A percentile compares a stretch with the other conserved stretches of the same genome.
phyloP scores from a whole-genome alignment of 2,329 filamentous ascomycete species.

The Beauveria australis region DNA sequence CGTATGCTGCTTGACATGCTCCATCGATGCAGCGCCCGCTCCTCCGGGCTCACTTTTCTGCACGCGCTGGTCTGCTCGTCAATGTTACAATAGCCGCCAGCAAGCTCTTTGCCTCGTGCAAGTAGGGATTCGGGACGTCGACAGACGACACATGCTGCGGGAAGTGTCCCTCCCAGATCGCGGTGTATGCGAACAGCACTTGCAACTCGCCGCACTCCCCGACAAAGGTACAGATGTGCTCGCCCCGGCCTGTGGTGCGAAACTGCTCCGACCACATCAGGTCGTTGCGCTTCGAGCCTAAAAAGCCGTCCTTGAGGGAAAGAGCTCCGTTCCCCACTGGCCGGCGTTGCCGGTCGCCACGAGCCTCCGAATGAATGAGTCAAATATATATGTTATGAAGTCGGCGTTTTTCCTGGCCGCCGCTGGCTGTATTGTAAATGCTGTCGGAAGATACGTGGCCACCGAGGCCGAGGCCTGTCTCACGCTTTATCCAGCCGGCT shows the following conservation, averaged over 20 bases:
- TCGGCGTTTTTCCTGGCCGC: conserved; percentile 16
- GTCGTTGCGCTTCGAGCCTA: conserved; percentile 15
- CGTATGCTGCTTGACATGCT: conserved; percentile 9
- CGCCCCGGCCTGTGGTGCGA: conserved; percentile 14
- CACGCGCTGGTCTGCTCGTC: conserved; percentile 14
- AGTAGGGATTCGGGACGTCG: not conserved
- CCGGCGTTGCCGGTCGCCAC: conserved; percentile 18
- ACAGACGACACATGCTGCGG: conserved; percentile 11
- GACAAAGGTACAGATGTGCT: conserved; percentile 20
- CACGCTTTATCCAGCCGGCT: not conserved
- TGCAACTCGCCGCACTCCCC: conserved; percentile 16
- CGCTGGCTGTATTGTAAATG: conserved; percentile 20
- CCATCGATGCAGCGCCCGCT: conserved; percentile 11
- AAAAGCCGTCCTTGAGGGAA: conserved; percentile 18
- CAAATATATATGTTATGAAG: conserved; percentile 24
- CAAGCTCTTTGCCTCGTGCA: conserved; percentile 6
- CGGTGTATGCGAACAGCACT: not conserved
- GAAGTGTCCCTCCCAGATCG: conserved; percentile 11
- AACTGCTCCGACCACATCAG: conserved; percentile 19
- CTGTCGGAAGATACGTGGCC: not conserved
- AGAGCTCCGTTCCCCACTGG: conserved; percentile 22
- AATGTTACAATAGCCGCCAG: conserved; percentile 11
- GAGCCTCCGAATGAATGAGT: conserved; percentile 22
- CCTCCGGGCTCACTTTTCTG: conserved; percentile 4
- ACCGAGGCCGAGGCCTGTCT: not conserved